Base-by-base conservation (phyloP, 331 rosid species). In the Acacia concinna region DNA sequence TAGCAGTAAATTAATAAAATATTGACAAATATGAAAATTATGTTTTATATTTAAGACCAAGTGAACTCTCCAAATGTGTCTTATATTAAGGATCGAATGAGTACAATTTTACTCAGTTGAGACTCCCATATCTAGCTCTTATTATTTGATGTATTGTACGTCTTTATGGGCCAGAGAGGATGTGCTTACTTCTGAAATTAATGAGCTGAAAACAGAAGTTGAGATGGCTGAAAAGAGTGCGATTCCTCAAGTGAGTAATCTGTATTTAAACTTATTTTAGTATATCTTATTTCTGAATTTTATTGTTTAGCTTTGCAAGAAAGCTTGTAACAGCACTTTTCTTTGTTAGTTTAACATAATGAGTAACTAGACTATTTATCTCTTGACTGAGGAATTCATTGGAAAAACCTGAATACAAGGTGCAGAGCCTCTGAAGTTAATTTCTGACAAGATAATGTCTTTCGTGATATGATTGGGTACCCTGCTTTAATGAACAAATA, bases 201-300 rank as follows among this genome's bases (percentile, higher is more conserved):
- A 93, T 84, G 93, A 90, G 87, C 79, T 91, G 88, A 89, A 85
- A 84, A 81, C 93, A 28, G 98, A 95, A 86, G 91, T 89, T 78
- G 99, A 93, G 86, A 95, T 91, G 87, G 98, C 97, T 38, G 94
- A 95, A 88, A 95, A 89, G 89, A 93, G 89, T 87, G 96, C 98
- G 72, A 91, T 94, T 87, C 96, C 99, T 77, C 98, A 98, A 69
- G 99, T 95, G 84, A 91, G 99, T 85, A 79, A 76, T 75, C 72
- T 60, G 8, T 71, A 67, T 73, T 74, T 57, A 5, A 60, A 37
- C 73, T 76, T 73, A 27, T 73, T 76, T 79, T 56, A 46, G 49
- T 41, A 21, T 72, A 21, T 72, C 34, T 23, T 49, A 56, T 79
- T 79, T 82, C 49, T 65, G 23, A 11, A 34, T 76, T 38, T 41